Evolutionary conservation across 2,329 filamentous ascomycete genomes (phyloP).

Genomic region (Verticillium alfalfae): DNA sequence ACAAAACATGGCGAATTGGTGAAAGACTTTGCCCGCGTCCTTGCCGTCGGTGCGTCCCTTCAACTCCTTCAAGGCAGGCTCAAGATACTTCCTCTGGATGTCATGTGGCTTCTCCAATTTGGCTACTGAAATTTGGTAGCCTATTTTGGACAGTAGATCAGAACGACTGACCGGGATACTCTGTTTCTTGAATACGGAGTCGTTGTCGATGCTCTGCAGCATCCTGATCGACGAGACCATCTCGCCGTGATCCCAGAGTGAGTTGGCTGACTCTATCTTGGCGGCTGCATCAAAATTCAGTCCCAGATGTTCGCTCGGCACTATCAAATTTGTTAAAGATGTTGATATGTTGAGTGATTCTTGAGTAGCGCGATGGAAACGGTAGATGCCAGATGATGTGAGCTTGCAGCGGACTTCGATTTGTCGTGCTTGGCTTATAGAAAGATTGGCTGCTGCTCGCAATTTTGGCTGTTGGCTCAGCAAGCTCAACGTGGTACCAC

Average conservation of each 20-base stretch:
- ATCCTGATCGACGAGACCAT: conserved; percentile 84
- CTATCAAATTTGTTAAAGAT: conserved; percentile 72
- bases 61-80: conserved; percentile 77
- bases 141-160: conserved; percentile 80
- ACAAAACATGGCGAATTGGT: conserved; percentile 93
- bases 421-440: conserved; percentile 57
- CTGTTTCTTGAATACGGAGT: conserved; percentile 59
- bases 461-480: conserved; percentile 66
- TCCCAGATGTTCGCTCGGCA: conserved; percentile 62
- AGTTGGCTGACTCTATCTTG: conserved; percentile 78
- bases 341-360: conserved; percentile 84
- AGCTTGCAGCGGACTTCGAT: conserved; percentile 75
- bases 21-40: conserved; percentile 83
- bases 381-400: conserved; percentile 67
- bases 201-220: conserved; percentile 66
- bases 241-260: conserved; percentile 92
- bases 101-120: conserved; percentile 84
- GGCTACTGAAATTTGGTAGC: conserved; percentile 83
- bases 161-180: conserved; percentile 67
- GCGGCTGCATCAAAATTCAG: conserved; percentile 72
- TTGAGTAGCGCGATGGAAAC: conserved; percentile 76
- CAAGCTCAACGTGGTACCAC: conserved; percentile 76
- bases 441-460: conserved; percentile 54
- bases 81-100: conserved; percentile 82
- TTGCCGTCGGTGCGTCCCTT: conserved; percentile 60